Evolutionary conservation across 2,329 filamentous ascomycete genomes (phyloP), one percentile per base, ranked within the genome.

Genomic region (Colletotrichum sublineola): DNA sequence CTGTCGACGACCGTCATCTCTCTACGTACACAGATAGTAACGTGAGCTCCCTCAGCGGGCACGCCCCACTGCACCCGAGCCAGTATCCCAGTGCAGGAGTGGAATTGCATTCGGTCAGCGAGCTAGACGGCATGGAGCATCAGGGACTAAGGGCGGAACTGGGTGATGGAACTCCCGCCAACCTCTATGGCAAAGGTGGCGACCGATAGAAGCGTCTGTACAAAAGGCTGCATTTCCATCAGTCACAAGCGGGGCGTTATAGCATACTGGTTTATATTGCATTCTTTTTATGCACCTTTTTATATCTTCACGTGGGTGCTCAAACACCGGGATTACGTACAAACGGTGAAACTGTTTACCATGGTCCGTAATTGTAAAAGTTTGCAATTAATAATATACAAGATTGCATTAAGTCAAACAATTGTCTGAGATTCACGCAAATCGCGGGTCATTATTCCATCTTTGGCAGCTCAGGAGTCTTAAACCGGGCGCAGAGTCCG

Each of bases 61-160:
- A 56, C 3, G 44, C 15, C 33, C 38, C 66, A 7, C 40, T 60
- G 2, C 46, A 60, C 20, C 0, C 48, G 12, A 63, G 31, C 20
- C 60, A 31, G 24, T 72, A 58, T 2, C 14, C 65, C 14, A 24
- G 18, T 8, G 20, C 36, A 0, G 33, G 20, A 0, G 29, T 20
- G 12, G 55, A 69, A 1, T 24, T 72, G 60, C 70, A 72, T 14
- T 60, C 70, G 4, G 70, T 72, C 55, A 72, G 70, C 7, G 70
- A 72, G 55, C 11, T 72, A 3, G 70, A 72, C 33, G 48, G 66
- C 33, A 24, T 55, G 18, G 66, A 60, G 31, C 66, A 53, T 3
- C 61, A 36, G 29, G 36, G n/a, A 2, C 38, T 63, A 12, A 33
- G 52, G 33, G 70, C 66, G 24, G 70, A 72, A 11, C 48, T 72